Base-by-base conservation (phyloP, 805 yeast genomes). In the Ogataea salicorniae region DNA sequence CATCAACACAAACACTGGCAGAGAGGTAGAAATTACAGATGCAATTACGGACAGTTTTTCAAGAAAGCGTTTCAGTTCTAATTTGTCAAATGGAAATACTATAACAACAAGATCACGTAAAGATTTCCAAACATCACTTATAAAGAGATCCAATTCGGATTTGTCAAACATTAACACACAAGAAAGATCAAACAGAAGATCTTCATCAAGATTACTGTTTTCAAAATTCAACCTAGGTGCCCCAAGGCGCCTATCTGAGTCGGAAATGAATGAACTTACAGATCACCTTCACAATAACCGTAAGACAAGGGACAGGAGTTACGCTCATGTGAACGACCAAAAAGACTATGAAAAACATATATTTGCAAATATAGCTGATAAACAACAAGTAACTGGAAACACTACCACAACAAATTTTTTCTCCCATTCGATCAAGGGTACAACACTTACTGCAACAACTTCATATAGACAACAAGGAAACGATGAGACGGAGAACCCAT, bases 171-270 rank as follows among this genome's bases (percentile, higher is more conserved):
- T 9, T 8, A 11, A 9, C 9, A 26, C 1, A 26, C 31, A 26
- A 26, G 31, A 26, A 26, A 26, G 31, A 2, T 11, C 31, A 1
- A 26, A 26, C 9, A 26, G 31, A 26, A 11, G 31, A 26, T 4
- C 31, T 26, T 34, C 43, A 16, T 34, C 42, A 22, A 43, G 42
- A 16, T 38, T 18, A 22, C 18, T 34, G 36, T 53, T 63, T 26
- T 47, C 61, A 1, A 63, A 75, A 48, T 62, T 76, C 20, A 62
- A 63, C 13, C 39, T 78, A 37, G 83, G 83, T 2, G 81, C 80
- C 11, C 81, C 82, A 1, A 70, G 75, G 52, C 59, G 83, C 42
- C 68, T 75, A 2, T 61, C 71, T 38, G 69, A 59, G 20, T 50
- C 42, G 41, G 62, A 51, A 47, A 43, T 51, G 42, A 48, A 55